These are phyloP conservation scores for Emericellopsis atlantica DNA, from an alignment of 2,329 filamentous ascomycete genomes.

Conservation along the genomic window DNA sequence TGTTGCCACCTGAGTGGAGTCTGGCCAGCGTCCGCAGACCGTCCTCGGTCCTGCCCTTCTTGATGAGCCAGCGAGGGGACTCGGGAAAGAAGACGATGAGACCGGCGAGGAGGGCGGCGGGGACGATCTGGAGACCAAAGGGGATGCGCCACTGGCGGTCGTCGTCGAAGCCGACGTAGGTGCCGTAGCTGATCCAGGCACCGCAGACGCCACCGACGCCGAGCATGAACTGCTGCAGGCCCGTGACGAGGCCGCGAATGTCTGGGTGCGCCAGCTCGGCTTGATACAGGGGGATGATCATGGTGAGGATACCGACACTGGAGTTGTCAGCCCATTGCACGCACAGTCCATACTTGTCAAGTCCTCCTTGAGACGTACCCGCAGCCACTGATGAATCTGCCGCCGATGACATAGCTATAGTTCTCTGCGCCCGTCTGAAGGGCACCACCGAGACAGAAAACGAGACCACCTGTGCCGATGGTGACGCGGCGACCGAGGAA, in stretches of 20 bases:
- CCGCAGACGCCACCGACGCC: slow-evolving; percentile 63
- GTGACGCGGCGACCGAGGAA: slow-evolving; percentile 56
- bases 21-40: slow-evolving; percentile 55
- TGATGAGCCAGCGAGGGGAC: slow-evolving; percentile 62
- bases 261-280: slow-evolving; percentile 67
- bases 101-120: slow-evolving; percentile 48
- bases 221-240: slow-evolving; percentile 73
- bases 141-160: slow-evolving; percentile 21
- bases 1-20: slow-evolving; percentile 57
- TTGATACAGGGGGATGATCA: slow-evolving; percentile 52
- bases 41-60: slow-evolving; percentile 51
- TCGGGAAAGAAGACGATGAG: slow-evolving; percentile 63
- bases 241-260: slow-evolving; percentile 64
- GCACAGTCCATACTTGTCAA: slow-evolving; percentile 52
- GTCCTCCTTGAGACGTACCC: not conserved
- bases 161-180: slow-evolving; percentile 14
- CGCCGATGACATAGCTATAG: slow-evolving; percentile 41
- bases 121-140: slow-evolving; percentile 59
- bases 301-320: slow-evolving; percentile 30
- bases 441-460: slow-evolving; percentile 61
- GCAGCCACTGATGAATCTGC: not conserved
- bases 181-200: slow-evolving; percentile 60
- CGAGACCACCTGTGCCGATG: slow-evolving; percentile 55
- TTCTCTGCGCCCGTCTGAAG: slow-evolving; percentile 57
- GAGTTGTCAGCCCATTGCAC: slow-evolving; percentile 53